Percentiles rank a stretch among this genome's conserved stretches.
Evolutionary conservation across 129 eudicot genomes (phyloP).

Genomic region (Lactuca saligna): DNA sequence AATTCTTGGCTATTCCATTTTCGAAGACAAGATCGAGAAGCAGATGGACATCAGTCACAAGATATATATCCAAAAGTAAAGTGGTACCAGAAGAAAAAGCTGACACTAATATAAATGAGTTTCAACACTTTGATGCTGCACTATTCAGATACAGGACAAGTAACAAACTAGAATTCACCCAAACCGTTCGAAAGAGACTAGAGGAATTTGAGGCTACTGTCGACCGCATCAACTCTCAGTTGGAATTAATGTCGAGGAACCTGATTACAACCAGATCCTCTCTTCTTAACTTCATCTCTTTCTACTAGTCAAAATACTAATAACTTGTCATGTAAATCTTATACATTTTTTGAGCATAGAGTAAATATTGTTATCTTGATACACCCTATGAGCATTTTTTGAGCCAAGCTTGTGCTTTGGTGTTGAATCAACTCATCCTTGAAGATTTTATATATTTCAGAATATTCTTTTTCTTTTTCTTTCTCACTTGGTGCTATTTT

Average conservation of each 20-base stretch:
- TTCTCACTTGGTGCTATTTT: no score
- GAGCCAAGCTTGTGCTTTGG: neutral
- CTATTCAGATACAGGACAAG: neutral
- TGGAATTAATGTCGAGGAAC: conserved; percentile 32
- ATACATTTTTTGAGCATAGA: neutral
- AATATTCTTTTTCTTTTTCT: no score
- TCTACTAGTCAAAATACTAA: neutral
- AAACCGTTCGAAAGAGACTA: conserved; percentile 15
- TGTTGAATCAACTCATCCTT: no score
- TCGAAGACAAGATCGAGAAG: no score
- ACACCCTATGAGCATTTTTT: neutral
- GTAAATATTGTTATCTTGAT: neutral
- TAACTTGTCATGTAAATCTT: conserved; percentile 15
- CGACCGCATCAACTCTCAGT: conserved; percentile 21
- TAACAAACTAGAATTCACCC: neutral
- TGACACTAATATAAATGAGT: conserved; percentile 23
- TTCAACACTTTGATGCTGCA: conserved; percentile 28
- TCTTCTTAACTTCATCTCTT: conserved; percentile 42
- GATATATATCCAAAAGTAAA: no score
- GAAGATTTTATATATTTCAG: no score
- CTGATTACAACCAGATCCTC: conserved; percentile 33
- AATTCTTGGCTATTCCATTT: no score
- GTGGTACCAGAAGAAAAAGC: conserved; percentile 25
- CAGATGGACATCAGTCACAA: no score
- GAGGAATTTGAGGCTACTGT: conserved; percentile 23